Evolutionary conservation across 108 stramenopile genomes (phyloP), one percentile per base, ranked within the genome.

Genomic region (Pseudonitzschia delicatissima): DNA sequence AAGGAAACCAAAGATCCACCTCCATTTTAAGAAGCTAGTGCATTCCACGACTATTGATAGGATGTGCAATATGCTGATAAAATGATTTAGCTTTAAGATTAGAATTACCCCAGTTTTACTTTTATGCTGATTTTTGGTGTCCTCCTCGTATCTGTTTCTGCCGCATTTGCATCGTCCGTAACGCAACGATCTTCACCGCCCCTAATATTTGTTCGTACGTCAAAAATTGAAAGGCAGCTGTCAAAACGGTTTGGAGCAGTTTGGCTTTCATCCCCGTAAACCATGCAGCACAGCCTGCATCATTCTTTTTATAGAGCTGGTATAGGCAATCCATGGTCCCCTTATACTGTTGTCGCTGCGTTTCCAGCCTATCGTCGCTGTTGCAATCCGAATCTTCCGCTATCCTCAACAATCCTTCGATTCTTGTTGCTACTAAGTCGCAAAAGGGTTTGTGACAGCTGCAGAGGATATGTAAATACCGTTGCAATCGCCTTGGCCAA

Each of bases 251-350:
- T 53, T 96, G 95, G 20, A 94, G 51, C 31, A 97, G 65, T 63
- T 97, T 97, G 0, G 95, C 93, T 35, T 85, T 76, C 90, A 97
- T 92, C 20, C 97, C 97, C 45, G 78, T 77, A 74, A 85, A 97
- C 66, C 87, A 66, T 11, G 79, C 91, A 0, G 51, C 67, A 21
- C 64, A 39, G 8, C 92, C 92, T 5, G 82, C 86, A 12, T 50
- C 60, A 31, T 75, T 62, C 5, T 50, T 40, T n/a, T 17, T n/a
- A 57, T 84, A 89, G 64, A 95, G 76, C 49, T 85, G 57, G 36
- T 53, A 21, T 18, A 96, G 68, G 53, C 90, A 91, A 60, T 91
- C 87, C 34, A 83, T 55, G 8, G 87, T 91, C 34, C 85, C 87
- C 33, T 66, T 42, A 53, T 96, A 86, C 17, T 36, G 25, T 42